Base-by-base conservation (phyloP, 2,329 filamentous ascomycete genomes). In the Dichotomopilus funicola region DNA sequence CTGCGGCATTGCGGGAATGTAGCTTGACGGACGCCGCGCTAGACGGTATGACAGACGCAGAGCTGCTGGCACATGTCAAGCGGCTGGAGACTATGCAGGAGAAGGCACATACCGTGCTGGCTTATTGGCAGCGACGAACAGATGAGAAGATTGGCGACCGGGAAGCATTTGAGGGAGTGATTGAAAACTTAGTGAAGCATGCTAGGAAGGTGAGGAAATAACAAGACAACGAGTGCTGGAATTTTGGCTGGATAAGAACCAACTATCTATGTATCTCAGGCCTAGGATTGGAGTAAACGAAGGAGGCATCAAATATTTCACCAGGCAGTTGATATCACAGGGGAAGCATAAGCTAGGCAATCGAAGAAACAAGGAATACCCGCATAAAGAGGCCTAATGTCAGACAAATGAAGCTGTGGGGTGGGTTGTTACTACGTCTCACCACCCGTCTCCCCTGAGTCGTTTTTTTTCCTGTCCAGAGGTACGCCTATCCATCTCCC, bases 151-250 rank as follows among this genome's bases (percentile, higher is more conserved):
- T 95, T 61, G 89, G 89, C 42, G 92, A 97, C 68, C 86, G 94
- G 63, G 92, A 96, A 68, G 89, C 91, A 2, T 94, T 96, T 69
- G 92, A 97, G 69, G 91, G 90, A 0, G 92, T 97, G 12, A 96
- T 97, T 78, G 92, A 96, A 73, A 96, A 96, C 70, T 72, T 97
- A 62, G 92, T 96, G 44, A 94, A 91, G 70, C 90, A 95, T 73
- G 90, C 90, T 49, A 80, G 90, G 69, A 89, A 91, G 73, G 84
- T 90, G 55, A 81, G 90, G 67, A 94, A 91, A 72, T 89, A 54
- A 49, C 12, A 13, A 10, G 19, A 19, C n/a, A 11, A 51, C 9
- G 34, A 45, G 43, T 10, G 37, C 8, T 8, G 37, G 37, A 12
- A 12, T 8, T 8, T 8, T 38, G 8, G 37, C 37, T 38, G 8